Evolutionary conservation across 2,329 filamentous ascomycete species (phyloP).

Genomic region (Trichoderma harzianum): DNA sequence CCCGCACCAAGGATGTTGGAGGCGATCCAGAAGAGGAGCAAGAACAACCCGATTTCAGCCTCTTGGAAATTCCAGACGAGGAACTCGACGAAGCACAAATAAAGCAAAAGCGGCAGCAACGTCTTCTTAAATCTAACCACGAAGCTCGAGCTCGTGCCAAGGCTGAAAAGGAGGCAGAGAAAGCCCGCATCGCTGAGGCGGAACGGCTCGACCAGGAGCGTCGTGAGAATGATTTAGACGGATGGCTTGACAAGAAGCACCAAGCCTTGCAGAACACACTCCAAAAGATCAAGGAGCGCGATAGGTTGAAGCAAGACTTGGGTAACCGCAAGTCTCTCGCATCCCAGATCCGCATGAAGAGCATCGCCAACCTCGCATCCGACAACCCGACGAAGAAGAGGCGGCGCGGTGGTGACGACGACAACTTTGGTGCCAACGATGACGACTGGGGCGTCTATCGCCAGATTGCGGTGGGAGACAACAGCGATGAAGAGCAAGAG

Average conservation of each 20-base stretch:
- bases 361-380: slow-evolving; percentile 89
- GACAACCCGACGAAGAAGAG: slow-evolving; percentile 83
- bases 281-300: slow-evolving; percentile 86
- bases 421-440: slow-evolving; percentile 94
- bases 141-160: slow-evolving; percentile 93
- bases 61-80: slow-evolving; percentile 87
- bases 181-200: slow-evolving; percentile 77
- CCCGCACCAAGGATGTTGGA: slow-evolving; percentile 89
- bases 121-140: slow-evolving; percentile 89
- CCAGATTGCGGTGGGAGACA: slow-evolving; percentile 79
- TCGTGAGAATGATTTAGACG: slow-evolving; percentile 77
- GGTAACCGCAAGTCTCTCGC: slow-evolving; percentile 96
- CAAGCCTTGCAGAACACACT: slow-evolving; percentile 67
- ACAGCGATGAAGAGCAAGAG: slow-evolving; percentile 84
- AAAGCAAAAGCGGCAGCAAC: slow-evolving; percentile 90
- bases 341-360: slow-evolving; percentile 97
- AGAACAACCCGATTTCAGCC: slow-evolving; percentile 79
- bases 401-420: slow-evolving; percentile 83
- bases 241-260: slow-evolving; percentile 81
- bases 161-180: slow-evolving; percentile 91
- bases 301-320: slow-evolving; percentile 87
- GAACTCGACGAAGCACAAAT: slow-evolving; percentile 86
- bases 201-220: slow-evolving; percentile 79
- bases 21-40: slow-evolving; percentile 75
- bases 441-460: slow-evolving; percentile 98